Evolutionary conservation across 2,329 filamentous ascomycete species (phyloP).

Genomic region (Chrysoporthe austroafricana): DNA sequence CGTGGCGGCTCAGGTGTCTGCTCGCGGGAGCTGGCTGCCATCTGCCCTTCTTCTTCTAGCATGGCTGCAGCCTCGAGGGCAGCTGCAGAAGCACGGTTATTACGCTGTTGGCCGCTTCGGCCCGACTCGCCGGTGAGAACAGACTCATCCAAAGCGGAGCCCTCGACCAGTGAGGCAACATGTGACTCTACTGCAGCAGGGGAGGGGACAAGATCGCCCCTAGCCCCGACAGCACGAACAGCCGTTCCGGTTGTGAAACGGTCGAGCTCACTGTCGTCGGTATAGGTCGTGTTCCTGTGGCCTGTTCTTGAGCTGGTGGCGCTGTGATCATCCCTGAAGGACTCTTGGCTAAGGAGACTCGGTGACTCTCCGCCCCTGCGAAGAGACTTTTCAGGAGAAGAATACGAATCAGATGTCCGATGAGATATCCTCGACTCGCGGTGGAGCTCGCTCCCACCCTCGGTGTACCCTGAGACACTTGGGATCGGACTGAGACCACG

Average conservation of each 20-base stretch:
- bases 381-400: conserved; percentile 64
- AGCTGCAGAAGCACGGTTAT: conserved; percentile 44
- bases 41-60: conserved; percentile 39
- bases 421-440: conserved; percentile 61
- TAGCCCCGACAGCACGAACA: conserved; percentile 71
- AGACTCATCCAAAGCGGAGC: conserved; percentile 71
- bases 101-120: conserved; percentile 53
- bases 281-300: conserved; percentile 55
- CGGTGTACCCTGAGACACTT: conserved; percentile 85
- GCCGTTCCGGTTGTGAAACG: conserved; percentile 68
- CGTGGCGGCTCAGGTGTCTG: conserved; percentile 45
- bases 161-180: conserved; percentile 83
- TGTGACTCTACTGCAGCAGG: conserved; percentile 80
- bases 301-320: conserved; percentile 59
- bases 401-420: conserved; percentile 56
- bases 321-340: conserved; percentile 64
- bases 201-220: conserved; percentile 75
- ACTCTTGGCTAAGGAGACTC: conserved; percentile 51
- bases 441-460: conserved; percentile 64
- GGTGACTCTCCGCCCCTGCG: conserved; percentile 51
- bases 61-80: conserved; percentile 41
- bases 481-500: conserved; percentile 86
- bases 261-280: conserved; percentile 60
- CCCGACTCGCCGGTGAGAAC: conserved; percentile 66
- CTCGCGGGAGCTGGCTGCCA: conserved; percentile 41